phyloP scores from a whole-genome alignment of 805 yeast genomes.

The Jamesozyma rosinii region DNA sequence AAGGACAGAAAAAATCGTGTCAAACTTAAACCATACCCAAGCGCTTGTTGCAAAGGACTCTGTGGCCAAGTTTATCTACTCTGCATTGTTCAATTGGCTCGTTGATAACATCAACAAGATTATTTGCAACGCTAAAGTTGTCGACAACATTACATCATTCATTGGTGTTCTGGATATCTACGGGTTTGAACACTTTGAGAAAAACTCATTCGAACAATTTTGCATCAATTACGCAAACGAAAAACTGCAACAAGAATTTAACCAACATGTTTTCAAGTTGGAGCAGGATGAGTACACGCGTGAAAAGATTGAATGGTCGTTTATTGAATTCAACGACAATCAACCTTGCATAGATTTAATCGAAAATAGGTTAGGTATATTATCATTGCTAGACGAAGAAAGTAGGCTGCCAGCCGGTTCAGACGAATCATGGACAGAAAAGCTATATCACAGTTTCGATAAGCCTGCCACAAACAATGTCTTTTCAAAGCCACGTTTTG shows the following conservation, averaged over 20 bases:
- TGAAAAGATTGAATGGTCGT: slow-evolving; percentile 94
- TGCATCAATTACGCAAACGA: slow-evolving; percentile 97
- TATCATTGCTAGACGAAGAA: slow-evolving; percentile 87
- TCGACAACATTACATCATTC: slow-evolving; percentile 51
- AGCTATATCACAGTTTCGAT: slow-evolving; percentile 76
- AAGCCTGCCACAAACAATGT: slow-evolving; percentile 67
- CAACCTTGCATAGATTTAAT: slow-evolving; percentile 93
- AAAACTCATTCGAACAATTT: slow-evolving; percentile 92
- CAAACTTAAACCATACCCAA: slow-evolving; percentile 73
- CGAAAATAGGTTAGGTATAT: slow-evolving; percentile 79
- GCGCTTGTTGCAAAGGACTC: slow-evolving; percentile 92
- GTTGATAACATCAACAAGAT: slow-evolving; percentile 71
- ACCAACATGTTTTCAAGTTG: slow-evolving; percentile 92
- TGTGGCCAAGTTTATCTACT: slow-evolving; percentile 85
- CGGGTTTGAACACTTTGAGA: slow-evolving; percentile 93
- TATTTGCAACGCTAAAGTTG: slow-evolving; percentile 61
- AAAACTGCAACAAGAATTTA: slow-evolving; percentile 93
- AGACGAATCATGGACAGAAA: slow-evolving; percentile 86
- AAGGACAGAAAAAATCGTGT: slow-evolving; percentile 84
- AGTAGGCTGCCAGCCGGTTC: slow-evolving; percentile 88
- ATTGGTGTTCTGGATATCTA: slow-evolving; percentile 96
- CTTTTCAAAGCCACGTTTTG: slow-evolving; percentile 90
- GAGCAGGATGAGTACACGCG: slow-evolving; percentile 92
- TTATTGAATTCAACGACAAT: slow-evolving; percentile 90
- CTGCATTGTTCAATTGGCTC: slow-evolving; percentile 91